Base-by-base conservation (phyloP, 371 early-diverging fungal genomes). In the Mortierella sp. region DNA sequence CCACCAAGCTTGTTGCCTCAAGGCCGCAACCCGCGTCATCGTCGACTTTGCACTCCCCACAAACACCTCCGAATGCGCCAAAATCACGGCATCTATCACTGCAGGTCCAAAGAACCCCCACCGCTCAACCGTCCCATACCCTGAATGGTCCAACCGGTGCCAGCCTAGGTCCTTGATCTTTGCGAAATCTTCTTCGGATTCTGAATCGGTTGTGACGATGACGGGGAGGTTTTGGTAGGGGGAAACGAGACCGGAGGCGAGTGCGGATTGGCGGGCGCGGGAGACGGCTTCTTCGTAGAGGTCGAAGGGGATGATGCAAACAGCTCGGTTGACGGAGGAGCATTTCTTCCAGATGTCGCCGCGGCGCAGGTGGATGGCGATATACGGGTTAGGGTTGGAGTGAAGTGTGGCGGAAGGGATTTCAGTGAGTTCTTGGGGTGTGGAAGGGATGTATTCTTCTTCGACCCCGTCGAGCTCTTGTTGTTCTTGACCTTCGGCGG, bases 71-170 rank as follows among this genome's bases (percentile, higher is more conserved):
- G 82, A 77, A 55, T 77, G 71, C 2, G 82, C 82, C 63, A 82
- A 43, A 24, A 82, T 44, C 12, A 75, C 77, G 3, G 77, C 70
- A 60, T 82, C 82, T 5, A 75, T 48, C 72, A 82, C 43, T 0
- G 82, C 82, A 10, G 82, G 82, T 0, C 78, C 82, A 70, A 82
- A 82, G 8, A 78, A 44, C 4, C 77, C 78, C 55, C 77, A 73
- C 5, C 48, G 27, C 43, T 38, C 41, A 4, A 6, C 44, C 5
- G 82, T 75, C 8, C 55, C 63, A 14, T 65, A 48, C 35, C 32
- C 27, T 6, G 51, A 14, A 71, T 82, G 77, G 32, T 82, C 78
- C 32, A 82, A 38, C 24, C 60, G 51, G 35, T 82, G 77, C 82
- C 82, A 82, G 5, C 78, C 82, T 0, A 74, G n/a, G 0, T 51